Evolutionary conservation across 2,329 filamentous ascomycete genomes (phyloP).

Genomic region (Tolypocladium sp.): DNA sequence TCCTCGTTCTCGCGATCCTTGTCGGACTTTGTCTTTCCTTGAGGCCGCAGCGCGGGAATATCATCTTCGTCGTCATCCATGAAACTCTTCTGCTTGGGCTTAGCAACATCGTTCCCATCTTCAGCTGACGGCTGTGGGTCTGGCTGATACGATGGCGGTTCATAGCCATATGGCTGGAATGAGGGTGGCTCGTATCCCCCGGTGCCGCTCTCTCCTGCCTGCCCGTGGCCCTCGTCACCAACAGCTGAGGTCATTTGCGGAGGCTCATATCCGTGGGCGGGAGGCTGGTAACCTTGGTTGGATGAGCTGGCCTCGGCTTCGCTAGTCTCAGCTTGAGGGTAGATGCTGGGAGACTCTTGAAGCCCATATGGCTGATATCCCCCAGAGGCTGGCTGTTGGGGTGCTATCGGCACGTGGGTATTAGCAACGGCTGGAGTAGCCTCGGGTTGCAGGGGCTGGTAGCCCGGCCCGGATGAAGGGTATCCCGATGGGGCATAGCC

Average conservation of each 20-base stretch:
- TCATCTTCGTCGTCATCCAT: slow-evolving; percentile 79
- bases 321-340: slow-evolving; percentile 1
- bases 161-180: slow-evolving; percentile 50
- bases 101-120: slow-evolving; percentile 39
- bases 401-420: not conserved
- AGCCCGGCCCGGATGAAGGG: slow-evolving; percentile 10
- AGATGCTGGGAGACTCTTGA: slow-evolving; percentile 13
- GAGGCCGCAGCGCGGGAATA: slow-evolving; percentile 38
- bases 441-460: slow-evolving; percentile 12
- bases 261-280: slow-evolving; percentile 43
- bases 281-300: slow-evolving; percentile 31
- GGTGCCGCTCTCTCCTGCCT: slow-evolving; percentile 18
- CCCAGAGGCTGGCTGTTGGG: slow-evolving; percentile 3
- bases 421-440: not conserved
- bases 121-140: slow-evolving; percentile 29
- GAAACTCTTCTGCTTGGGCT: slow-evolving; percentile 65
- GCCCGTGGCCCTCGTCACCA: slow-evolving; percentile 7
- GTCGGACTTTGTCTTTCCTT: slow-evolving; percentile 54
- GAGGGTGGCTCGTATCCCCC: slow-evolving; percentile 52
- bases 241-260: slow-evolving; percentile 22
- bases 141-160: slow-evolving; percentile 49
- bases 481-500: slow-evolving; percentile 10
- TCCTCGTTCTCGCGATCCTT: slow-evolving; percentile 76
- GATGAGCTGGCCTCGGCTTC: slow-evolving; percentile 9
- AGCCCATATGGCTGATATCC: slow-evolving; percentile 20